These are phyloP conservation scores for Boletellus ananas DNA, from an alignment of 768 basidiomycete genomes.

Conservation along the genomic window DNA sequence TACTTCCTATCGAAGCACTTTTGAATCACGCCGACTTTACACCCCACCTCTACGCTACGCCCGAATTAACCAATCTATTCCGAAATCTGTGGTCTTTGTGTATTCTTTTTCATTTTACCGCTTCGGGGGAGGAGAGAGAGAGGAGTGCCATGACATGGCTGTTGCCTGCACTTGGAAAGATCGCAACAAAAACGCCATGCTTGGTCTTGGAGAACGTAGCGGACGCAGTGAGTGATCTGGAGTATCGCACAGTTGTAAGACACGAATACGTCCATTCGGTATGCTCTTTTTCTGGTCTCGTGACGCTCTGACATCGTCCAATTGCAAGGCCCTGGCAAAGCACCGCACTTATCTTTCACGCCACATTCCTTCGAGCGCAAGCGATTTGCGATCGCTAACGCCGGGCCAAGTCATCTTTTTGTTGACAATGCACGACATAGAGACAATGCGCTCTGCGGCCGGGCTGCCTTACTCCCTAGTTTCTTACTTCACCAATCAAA, in stretches of 20 bases:
- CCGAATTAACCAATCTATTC: constrained; percentile 72
- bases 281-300: constrained; percentile 19
- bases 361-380: constrained; percentile 59
- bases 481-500: constrained; percentile 84
- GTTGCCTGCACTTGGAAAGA: constrained; percentile 66
- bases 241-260: constrained; percentile 88
- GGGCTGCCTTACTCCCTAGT: constrained; percentile 80
- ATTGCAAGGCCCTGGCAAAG: constrained; percentile 58
- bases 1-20: constrained; percentile 88
- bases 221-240: constrained; percentile 84
- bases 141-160: constrained; percentile 76
- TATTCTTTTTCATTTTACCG: constrained; percentile 78
- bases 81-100: constrained; percentile 94
- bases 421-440: constrained; percentile 82
- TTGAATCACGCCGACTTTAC: constrained; percentile 68
- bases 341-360: constrained; percentile 63
- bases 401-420: constrained; percentile 85
- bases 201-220: constrained; percentile 79
- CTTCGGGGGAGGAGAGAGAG: constrained; percentile 38
- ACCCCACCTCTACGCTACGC: constrained; percentile 50
- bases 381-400: constrained; percentile 71
- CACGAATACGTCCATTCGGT: constrained; percentile 81
- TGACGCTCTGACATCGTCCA: constrained; percentile 2
- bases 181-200: constrained; percentile 82
- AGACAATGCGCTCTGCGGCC: constrained; percentile 76